phyloP scores from a whole-genome alignment of 2,329 filamentous ascomycete species.

The Botryotinia calthae region DNA sequence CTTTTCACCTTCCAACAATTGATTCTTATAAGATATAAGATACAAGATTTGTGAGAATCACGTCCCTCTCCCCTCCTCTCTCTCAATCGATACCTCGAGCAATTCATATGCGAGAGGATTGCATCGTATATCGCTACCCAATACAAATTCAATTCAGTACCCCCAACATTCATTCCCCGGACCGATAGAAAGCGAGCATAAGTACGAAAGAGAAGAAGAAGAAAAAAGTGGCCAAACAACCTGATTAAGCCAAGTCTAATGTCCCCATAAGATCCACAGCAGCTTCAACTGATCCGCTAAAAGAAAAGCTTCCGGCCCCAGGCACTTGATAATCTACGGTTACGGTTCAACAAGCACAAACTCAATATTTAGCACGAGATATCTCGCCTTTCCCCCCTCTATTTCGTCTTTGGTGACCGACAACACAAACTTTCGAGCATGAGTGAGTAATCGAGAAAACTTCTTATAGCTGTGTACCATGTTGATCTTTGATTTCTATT shows the following conservation, averaged over 20 bases:
- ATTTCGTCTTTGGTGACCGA: not conserved
- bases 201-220: not conserved
- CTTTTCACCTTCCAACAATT: not conserved
- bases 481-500: not conserved
- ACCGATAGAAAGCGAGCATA: conserved; percentile 4
- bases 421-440: not conserved
- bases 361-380: conserved; percentile 1
- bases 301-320: conserved; percentile 17
- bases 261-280: not conserved
- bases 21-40: not conserved
- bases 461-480: conserved; percentile 5
- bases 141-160: not conserved
- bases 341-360: not conserved
- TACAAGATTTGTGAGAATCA: not conserved
- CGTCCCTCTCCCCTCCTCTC: not conserved
- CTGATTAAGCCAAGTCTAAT: not conserved
- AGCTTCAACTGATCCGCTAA: conserved; percentile 9
- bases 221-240: not conserved
- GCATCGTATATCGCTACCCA: not conserved
- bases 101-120: not conserved
- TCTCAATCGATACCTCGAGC: not conserved
- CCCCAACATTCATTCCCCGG: too few species aligned
- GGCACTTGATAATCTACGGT: not conserved
- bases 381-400: not conserved
- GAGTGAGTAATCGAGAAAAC: not conserved